Base-by-base conservation (phyloP, 2,329 filamentous ascomycete genomes). In the Drechslerella coelobrocha region DNA sequence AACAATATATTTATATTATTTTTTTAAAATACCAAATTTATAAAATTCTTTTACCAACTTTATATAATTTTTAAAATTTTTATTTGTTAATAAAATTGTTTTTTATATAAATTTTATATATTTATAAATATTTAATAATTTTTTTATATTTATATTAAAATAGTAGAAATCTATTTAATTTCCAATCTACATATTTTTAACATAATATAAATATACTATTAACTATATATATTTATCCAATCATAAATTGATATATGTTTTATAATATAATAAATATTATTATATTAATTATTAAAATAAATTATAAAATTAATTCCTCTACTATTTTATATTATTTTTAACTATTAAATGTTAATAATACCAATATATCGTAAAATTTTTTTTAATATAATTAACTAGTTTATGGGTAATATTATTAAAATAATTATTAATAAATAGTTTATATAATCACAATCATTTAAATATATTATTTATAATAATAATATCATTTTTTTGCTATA, bases 31-130 rank as follows among this genome's bases (percentile, higher is more conserved):
- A 17, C 17, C 23, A 45, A 45, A 45, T 45, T 45, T 17, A 17
- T 6, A 45, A 17, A 17, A 17, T 17, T n/a, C 14, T 17, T 17
- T 14, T 45, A 17, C 17, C 23, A 17, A 45, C 17, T 17, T 45
- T 45, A 45, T 7, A 17, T 45, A 14, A 17, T 45, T 17, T 17
- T 45, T 17, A n/a, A 45, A n/a, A 17, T 45, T 45, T 17, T 45
- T 17, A 45, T n/a, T 45, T 17, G 17, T 45, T 45, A 45, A 45
- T 45, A n/a, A 45, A 45, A 7, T 45, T 45, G 17, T n/a, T 17
- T 17, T 45, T 17, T 45, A 45, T 45, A 17, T 17, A 45, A n/a
- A n/a, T n/a, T n/a, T n/a, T n/a, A n/a, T n/a, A n/a, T n/a, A 45
- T n/a, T n/a, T 17, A 45, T 6, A 45, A 45, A n/a, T 17, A 17